These are phyloP conservation scores for Dipteronia dyeriana DNA, from an alignment of 345 rosid species.

Conservation along the genomic window DNA sequence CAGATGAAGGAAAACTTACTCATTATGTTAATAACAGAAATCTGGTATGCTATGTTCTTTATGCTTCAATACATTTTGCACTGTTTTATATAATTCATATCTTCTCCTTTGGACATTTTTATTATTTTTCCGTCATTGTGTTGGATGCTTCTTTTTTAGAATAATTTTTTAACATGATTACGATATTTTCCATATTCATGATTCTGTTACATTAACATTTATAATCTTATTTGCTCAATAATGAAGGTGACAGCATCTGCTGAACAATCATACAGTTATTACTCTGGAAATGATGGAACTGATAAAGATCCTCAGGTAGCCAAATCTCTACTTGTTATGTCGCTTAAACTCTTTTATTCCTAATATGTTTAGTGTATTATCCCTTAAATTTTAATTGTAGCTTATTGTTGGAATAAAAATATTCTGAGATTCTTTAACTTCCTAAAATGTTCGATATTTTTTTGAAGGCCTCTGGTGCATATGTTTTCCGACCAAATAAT, in stretches of 20 bases:
- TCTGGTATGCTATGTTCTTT: slow-evolving; percentile 44
- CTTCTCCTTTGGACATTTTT: not conserved
- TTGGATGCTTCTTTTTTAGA: not conserved
- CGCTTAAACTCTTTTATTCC: not conserved
- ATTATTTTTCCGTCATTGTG: slow-evolving; percentile 8
- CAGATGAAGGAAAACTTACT: slow-evolving; percentile 56
- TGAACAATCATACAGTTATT: slow-evolving; percentile 76
- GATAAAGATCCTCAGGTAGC: slow-evolving; percentile 88
- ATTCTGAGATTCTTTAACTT: not conserved
- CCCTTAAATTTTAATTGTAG: not conserved
- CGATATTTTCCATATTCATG: slow-evolving; percentile 5
- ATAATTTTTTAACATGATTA: slow-evolving; percentile 1
- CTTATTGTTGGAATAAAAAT: slow-evolving; percentile 15
- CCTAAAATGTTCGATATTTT: slow-evolving; percentile 14
- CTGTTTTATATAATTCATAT: not conserved
- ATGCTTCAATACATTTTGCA: slow-evolving; percentile 5
- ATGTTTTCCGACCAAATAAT: slow-evolving; percentile 86
- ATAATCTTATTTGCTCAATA: slow-evolving; percentile 15
- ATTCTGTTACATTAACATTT: slow-evolving; percentile 7
- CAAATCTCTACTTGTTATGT: slow-evolving; percentile 22
- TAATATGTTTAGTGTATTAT: not conserved
- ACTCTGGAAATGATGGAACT: slow-evolving; percentile 85
- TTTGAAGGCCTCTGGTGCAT: slow-evolving; percentile 91
- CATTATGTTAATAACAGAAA: slow-evolving; percentile 52
- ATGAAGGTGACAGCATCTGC: slow-evolving; percentile 52